Evolutionary conservation across 2,329 filamentous ascomycete genomes (phyloP), one percentile per base, ranked within the genome.

Genomic region (Samsoniella hepiali): DNA sequence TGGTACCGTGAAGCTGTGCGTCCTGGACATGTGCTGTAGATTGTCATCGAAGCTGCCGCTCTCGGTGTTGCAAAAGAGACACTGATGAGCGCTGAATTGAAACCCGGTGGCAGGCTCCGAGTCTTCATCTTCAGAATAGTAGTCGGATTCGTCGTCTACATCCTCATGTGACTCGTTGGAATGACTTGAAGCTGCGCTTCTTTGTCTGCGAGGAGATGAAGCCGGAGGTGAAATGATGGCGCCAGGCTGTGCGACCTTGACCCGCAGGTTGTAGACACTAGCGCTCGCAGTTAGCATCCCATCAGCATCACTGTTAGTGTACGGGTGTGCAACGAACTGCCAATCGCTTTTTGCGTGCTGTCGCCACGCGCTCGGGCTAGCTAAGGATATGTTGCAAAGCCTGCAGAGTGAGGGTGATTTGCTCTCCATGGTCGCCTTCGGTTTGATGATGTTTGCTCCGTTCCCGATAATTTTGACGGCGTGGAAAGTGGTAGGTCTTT

Each of bases 1-100:
- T 1, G 77, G 78, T 15, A 84, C 69, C 49, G 76, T 74, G 36
- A 85, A 75, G 58, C 80, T 75, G 68, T 86, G 83, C 3, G 71
- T 62, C 32, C 74, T 74, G 44, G 74, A 75, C 83, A 86, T 86
- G 70, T 86, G 83, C 1, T 62, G 54, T 7, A 82, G 54, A 62
- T 76, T 83, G 3, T 71, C 67, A 5, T 75, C 67, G 3, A 82
- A 73, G 10, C 66, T 68, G 0, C 64, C 34, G 7, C 68, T 74
- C 5, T 64, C 34, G 1, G 65, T 51, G 5, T 69, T 67, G 69
- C 81, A 83, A 68, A 83, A 82, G 10, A 82, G 70, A 63, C 79
- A 82, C 44, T 74, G 68, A 11, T 67, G 67, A 0, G 72, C 65
- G 13, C 65, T 61, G 59, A 77, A 78, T 15, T 66, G 66, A 8